Base-by-base conservation (phyloP, 1,139 yeast species). In the Nakaseomyces sp. region DNA sequence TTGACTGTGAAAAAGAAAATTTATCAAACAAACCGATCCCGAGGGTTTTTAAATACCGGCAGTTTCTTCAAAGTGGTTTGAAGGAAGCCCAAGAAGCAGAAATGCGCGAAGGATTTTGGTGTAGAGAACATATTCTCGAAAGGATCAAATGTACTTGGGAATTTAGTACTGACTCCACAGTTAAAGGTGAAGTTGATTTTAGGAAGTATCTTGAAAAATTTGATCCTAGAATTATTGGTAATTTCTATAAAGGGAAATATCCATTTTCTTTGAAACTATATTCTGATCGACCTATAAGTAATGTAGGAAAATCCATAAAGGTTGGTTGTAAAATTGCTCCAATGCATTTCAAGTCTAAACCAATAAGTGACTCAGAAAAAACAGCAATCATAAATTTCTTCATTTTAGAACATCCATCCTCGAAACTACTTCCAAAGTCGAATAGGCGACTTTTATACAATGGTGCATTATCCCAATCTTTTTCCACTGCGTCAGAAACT, bases 81-180 rank as follows among this genome's bases (percentile, higher is more conserved):
- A 67, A 77, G 0, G 73, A 64, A 53, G 81, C 73, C 45, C 84
- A 74, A 46, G 70, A 65, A 50, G 60, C 51, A 37, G 71, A 67
- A 43, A 72, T 78, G 64, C 71, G 77, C 47, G 79, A 79, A 50
- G 66, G 76, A 5, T 91, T 88, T 61, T 91, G 98, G 98, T 73
- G 83, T 46, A 67, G 95, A 45, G 79, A 82, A 45, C 70, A 72
- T 45, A 60, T 91, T 2, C 65, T 91, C 44, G 71, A 72, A 37
- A 68, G 70, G 24, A 55, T 91, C 12, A 60, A 64, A 3, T 96
- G 95, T 1, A 52, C 62, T 1, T 89, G 97, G 97, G 58, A 43
- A 9, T 41, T 53, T 18, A 41, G 50, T 7, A 50, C 50, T 13
- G 53, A 49, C 20, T 32, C 33, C 7, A 25, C 47, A 6, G 43